Evolutionary conservation across 2,329 filamentous ascomycete genomes (phyloP).

Genomic region (Pseudogymnoascus sp.): DNA sequence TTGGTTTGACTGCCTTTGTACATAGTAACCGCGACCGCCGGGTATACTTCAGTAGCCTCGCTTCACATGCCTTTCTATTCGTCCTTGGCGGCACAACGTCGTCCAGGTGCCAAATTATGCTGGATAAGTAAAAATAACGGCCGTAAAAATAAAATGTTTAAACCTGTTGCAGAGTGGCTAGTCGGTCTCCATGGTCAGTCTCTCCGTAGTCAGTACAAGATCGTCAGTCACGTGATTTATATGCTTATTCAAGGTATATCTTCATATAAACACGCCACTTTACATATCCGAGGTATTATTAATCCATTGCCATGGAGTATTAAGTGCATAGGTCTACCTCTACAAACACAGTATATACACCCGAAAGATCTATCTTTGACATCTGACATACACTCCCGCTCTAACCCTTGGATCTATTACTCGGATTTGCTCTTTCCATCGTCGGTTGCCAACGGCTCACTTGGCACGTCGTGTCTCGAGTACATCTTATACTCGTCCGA

Average conservation of each 20-base stretch:
- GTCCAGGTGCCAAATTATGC: not conserved
- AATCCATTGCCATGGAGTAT: conserved; percentile 4
- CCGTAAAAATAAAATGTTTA: not conserved
- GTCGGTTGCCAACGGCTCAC: conserved; percentile 14
- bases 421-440: not conserved
- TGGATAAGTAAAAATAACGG: not conserved
- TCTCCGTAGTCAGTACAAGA: not conserved
- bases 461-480: conserved; percentile 48
- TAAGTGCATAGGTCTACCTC: conserved; percentile 1
- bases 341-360: conserved; percentile 3
- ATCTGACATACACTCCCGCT: not conserved
- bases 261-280: not conserved
- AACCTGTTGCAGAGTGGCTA: not conserved
- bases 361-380: not conserved
- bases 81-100: not conserved
- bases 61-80: not conserved
- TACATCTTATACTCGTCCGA: conserved; percentile 55
- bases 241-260: not conserved
- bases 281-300: conserved; percentile 1
- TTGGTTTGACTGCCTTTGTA: not conserved
- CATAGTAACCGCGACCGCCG: not conserved
- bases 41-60: not conserved
- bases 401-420: not conserved
- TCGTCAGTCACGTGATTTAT: not conserved
- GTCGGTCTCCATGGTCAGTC: not conserved